Evolutionary conservation across 1,139 yeast genomes (phyloP).

Genomic region (Geotrichum cucujoidarum): DNA sequence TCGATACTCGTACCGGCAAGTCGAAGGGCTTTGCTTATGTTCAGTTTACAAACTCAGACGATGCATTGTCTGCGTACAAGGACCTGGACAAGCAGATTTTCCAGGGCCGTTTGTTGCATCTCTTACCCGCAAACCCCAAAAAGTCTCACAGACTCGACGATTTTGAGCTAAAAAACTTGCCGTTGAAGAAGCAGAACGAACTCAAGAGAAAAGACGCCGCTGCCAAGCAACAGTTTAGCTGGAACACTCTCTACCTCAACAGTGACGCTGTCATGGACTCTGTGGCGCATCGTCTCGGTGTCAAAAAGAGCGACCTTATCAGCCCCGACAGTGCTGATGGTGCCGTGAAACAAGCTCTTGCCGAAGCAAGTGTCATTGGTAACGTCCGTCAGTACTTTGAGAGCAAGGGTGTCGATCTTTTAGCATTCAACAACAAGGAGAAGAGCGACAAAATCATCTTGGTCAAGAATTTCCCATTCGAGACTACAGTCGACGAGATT

Average conservation of each 20-base stretch:
- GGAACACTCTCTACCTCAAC: constrained; percentile 92
- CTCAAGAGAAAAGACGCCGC: constrained; percentile 81
- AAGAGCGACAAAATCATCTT: constrained; percentile 77
- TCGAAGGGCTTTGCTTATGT: constrained; percentile 93
- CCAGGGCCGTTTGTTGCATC: constrained; percentile 90
- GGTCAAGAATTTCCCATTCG: constrained; percentile 85
- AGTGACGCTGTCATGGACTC: constrained; percentile 88
- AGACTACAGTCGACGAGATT: constrained; percentile 73
- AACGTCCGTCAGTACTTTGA: constrained; percentile 87
- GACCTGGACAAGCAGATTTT: constrained; percentile 81
- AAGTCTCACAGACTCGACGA: constrained; percentile 72
- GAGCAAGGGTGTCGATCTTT: constrained; percentile 74
- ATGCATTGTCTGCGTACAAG: constrained; percentile 71
- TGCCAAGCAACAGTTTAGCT: constrained; percentile 76
- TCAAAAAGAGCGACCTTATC: constrained; percentile 73
- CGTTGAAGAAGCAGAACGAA: constrained; percentile 85
- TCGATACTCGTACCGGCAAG: constrained; percentile 83
- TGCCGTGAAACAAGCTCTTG: constrained; percentile 96
- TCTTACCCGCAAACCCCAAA: constrained; percentile 78
- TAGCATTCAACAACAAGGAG: constrained; percentile 64
- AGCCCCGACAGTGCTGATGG: constrained; percentile 84
- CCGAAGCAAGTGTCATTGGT: constrained; percentile 93
- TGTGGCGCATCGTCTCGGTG: constrained; percentile 79
- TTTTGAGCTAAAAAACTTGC: constrained; percentile 82
- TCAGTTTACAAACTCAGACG: constrained; percentile 57